Conservation (phyloP, 495 filamentous ascomycete species). For the Aspergillus carlsbadensis region DNA sequence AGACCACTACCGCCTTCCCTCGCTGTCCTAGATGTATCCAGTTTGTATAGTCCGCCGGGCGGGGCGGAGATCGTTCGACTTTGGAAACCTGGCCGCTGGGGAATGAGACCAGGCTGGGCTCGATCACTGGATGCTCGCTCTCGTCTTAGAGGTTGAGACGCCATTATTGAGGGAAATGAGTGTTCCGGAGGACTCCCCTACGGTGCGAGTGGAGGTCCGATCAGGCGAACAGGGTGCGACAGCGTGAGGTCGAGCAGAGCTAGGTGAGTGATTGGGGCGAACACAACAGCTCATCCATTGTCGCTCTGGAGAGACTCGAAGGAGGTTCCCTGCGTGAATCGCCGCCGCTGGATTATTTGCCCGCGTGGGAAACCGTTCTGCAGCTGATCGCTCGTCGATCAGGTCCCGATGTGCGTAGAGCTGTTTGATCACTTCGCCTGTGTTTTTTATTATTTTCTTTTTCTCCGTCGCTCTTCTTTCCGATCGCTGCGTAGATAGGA, state of each 20-base stretch:
- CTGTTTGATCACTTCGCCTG: not conserved
- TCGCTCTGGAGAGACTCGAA: conserved; percentile 18
- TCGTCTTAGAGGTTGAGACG: conserved; percentile 22
- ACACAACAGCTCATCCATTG: conserved; percentile 41
- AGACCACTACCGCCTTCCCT: conserved; percentile 21
- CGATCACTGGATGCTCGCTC: conserved; percentile 37
- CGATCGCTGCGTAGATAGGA: not conserved
- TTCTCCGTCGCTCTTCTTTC: not conserved
- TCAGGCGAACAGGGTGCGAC: conserved; percentile 25
- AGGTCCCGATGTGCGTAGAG: not conserved
- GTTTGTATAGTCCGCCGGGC: conserved; percentile 27
- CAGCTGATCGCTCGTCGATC: conserved; percentile 3
- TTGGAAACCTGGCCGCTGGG: conserved; percentile 31
- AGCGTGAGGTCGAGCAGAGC: conserved; percentile 27
- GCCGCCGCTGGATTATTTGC: not conserved
- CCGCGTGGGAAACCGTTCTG: not conserved
- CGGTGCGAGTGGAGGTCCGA: conserved; percentile 12
- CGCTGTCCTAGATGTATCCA: conserved; percentile 24
- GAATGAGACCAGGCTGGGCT: conserved; percentile 28
- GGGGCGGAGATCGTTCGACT: conserved; percentile 39
- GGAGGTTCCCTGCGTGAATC: not conserved
- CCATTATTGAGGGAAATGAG: conserved; percentile 18
- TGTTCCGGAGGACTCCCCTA: conserved; percentile 12
- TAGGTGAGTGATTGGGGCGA: conserved; percentile 30
- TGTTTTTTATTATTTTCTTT: conserved; percentile 3